Evolutionary conservation across 176 grass and related monocot genomes (phyloP), one percentile per base, ranked within the genome.

Genomic region (Zea luxurians): DNA sequence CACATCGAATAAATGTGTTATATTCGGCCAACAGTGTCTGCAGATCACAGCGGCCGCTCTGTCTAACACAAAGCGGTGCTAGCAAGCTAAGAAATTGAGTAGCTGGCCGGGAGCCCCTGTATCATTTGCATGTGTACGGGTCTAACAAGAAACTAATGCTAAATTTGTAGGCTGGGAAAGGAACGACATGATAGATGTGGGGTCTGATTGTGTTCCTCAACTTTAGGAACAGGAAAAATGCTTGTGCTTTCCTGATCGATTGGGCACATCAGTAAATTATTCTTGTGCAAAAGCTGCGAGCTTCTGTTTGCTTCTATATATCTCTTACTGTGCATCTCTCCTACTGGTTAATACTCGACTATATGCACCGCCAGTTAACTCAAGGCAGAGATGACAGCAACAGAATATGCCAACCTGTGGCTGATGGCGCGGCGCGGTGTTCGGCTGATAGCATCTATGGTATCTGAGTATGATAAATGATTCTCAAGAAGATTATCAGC

Each of bases 221-320:
- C 71, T 91, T 82, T 81, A 81, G 70, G 78, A 82, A 78, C 78
- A 70, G 74, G 58, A 57, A 75, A 83, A 80, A 70, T 80, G 17
- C 16, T 80, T 61, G 74, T 59, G 75, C 53, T 79, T 79, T 86
- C 61, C 75, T 83, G 55, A n/a, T 75, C 40, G 55, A 76, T 76
- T 83, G 57, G 75, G 54, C 76, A 75, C 88, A 83, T 67, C 73
- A 64, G 74, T 17, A 75, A 76, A 74, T 75, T 66, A 57, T 86
- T 76, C 73, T 71, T 71, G 41, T 48, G 55, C 48, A 48, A 86
- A 77, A 87, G 81, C 20, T 75, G 71, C 62, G 67, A 75, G 64
- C 64, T 70, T 86, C 46, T 73, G 47, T 66, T 46, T 47, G 43
- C 76, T 79, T 73, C 38, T 57, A 21, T 65, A 47, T 3, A 60